Conservation (phyloP, 2,329 filamentous ascomycete genomes). For the Cyanodermella asteris region DNA sequence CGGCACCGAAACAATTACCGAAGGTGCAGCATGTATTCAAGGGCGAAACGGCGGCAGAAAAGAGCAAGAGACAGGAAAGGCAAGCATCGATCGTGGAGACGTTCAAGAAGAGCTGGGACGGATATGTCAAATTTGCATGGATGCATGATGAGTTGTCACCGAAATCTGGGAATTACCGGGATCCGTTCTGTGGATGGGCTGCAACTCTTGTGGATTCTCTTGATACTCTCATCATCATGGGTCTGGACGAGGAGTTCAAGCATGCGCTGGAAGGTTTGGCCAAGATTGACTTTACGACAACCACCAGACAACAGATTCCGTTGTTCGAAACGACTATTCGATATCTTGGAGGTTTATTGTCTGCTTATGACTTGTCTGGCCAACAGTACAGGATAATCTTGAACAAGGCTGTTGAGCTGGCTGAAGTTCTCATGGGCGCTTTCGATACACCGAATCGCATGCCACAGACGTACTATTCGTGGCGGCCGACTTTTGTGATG, state of each 20-base stretch:
- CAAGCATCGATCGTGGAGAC: conserved; percentile 48
- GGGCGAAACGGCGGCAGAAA: conserved; percentile 37
- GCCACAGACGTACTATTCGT: conserved; percentile 62
- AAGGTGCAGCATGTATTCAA: conserved; percentile 54
- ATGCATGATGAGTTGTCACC: conserved; percentile 71
- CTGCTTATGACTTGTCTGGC: conserved; percentile 69
- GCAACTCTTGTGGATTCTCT: conserved; percentile 66
- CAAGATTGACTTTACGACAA: conserved; percentile 65
- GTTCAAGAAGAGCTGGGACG: conserved; percentile 58
- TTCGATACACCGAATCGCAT: conserved; percentile 91
- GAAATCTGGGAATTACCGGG: conserved; percentile 40
- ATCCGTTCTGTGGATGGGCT: conserved; percentile 83
- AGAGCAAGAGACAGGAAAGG: conserved; percentile 40
- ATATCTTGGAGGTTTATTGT: conserved; percentile 68
- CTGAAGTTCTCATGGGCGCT: conserved; percentile 56
- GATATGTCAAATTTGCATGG: conserved; percentile 63
- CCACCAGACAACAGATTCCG: conserved; percentile 47
- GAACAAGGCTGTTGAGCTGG: conserved; percentile 58
- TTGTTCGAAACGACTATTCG: conserved; percentile 84
- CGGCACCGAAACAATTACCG: conserved; percentile 46
- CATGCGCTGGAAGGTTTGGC: conserved; percentile 49
- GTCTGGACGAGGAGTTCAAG: conserved; percentile 54
- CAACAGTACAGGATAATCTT: conserved; percentile 49
- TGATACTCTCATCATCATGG: conserved; percentile 78
- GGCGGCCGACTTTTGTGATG: conserved; percentile 41